Base-by-base conservation (phyloP, 495 filamentous ascomycete genomes). In the Massariosphaeria phaeospora region DNA sequence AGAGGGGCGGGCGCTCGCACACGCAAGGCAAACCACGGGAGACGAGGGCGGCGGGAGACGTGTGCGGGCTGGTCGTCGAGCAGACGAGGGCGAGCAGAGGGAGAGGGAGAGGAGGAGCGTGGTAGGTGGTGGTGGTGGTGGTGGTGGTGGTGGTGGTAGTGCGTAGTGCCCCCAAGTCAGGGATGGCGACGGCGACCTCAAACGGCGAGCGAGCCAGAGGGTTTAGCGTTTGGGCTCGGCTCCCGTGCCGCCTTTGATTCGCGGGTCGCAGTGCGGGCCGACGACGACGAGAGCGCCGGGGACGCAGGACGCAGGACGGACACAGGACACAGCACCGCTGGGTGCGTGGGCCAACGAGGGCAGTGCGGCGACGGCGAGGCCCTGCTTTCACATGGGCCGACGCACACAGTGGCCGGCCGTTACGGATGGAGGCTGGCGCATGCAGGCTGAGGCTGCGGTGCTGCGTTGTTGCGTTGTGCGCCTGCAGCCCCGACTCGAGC, bases 151-250 rank as follows among this genome's bases (percentile, higher is more conserved):
- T 6, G 38, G 15, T 8, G 38, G 3, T 11, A 26, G 33, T 29
- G 48, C 13, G 25, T 8, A 21, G 33, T 29, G 41, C 31, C 5
- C 13, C 27, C 25, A 1, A 53, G 40, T 40, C 39, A 43, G 50
- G 40, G 48, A 52, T 52, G 24, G 33, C 41, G 38, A n/a, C n/a
- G n/a, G n/a, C n/a, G n/a, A n/a, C n/a, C 34, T 52, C 48, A 52
- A 52, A 52, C 48, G n/a, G 36, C 42, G 48, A 36, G 48, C 33
- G 48, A 36, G 25, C 10, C 21, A 9, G 18, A 36, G 48, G 36
- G 35, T 52, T 41, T 25, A 13, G 31, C 43, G 38, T 15, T 33
- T 29, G 43, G 17, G 43, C 43, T 47, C 43, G 43, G 43, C 27
- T 47, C 27, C 31, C n/a, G 34, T 30, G 3, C 20, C 11, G 46